phyloP scores from a whole-genome alignment of 2,329 filamentous ascomycete genomes.

The Cladosporium sp. region DNA sequence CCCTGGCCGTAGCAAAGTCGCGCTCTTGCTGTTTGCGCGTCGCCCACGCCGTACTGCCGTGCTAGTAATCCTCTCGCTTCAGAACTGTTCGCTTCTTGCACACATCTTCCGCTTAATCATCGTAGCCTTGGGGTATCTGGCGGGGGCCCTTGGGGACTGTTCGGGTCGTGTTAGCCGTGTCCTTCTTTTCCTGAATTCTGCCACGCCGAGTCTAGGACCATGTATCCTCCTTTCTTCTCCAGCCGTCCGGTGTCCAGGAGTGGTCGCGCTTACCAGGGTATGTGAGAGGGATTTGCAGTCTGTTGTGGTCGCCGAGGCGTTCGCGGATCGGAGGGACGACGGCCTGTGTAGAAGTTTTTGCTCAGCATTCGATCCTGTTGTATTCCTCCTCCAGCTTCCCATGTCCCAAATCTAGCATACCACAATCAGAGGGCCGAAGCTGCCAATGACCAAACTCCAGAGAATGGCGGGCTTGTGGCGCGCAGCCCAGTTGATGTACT shows the following conservation, averaged over 20 bases:
- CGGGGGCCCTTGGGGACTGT: constrained; percentile 52
- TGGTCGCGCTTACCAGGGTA: constrained; percentile 76
- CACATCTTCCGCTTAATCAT: constrained; percentile 39
- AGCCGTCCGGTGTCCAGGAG: constrained; percentile 18
- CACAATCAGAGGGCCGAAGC: constrained; percentile 69
- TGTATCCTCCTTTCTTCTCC: background rate
- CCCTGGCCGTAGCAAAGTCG: background rate
- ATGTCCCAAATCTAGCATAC: constrained; percentile 25
- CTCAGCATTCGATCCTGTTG: constrained; percentile 17
- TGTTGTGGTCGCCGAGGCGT: constrained; percentile 71
- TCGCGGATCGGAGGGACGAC: constrained; percentile 73
- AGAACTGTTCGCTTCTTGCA: background rate
- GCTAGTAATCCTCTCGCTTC: background rate
- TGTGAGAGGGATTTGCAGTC: constrained; percentile 76
- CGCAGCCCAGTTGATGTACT: constrained; percentile 84
- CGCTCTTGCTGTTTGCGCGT: constrained; percentile 1
- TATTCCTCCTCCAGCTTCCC: background rate
- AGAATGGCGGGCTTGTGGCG: constrained; percentile 90
- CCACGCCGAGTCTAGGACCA: background rate
- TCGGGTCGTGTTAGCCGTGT: background rate
- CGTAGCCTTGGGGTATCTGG: constrained; percentile 49
- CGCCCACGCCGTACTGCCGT: background rate
- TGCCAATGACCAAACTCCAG: constrained; percentile 78
- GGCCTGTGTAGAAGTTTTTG: constrained; percentile 38
- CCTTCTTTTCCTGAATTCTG: background rate